Evolutionary conservation across 2,329 filamentous ascomycete species (phyloP).

Genomic region (Aspergillus amoenus): DNA sequence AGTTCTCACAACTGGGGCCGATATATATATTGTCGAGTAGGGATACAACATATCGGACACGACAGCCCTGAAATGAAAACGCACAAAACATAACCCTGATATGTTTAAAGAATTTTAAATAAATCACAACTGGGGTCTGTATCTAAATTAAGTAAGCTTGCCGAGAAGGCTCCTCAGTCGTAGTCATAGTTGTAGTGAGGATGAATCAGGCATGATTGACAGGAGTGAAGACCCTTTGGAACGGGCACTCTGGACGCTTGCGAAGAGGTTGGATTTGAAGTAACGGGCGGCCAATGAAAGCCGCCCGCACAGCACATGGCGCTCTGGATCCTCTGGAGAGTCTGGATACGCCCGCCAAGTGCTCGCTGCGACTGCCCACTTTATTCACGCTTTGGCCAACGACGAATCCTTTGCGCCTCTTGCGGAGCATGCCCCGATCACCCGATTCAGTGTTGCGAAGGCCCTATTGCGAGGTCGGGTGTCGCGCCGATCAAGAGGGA

Average conservation of each 20-base stretch:
- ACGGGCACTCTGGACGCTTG: neutral
- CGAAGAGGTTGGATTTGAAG: neutral
- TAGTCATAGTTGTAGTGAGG: too few relatives aligned
- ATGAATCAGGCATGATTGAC: neutral
- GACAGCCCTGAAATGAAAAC: too few relatives aligned
- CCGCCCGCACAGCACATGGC: neutral
- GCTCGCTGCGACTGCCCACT: neutral
- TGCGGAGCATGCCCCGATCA: neutral
- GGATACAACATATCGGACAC: too few relatives aligned
- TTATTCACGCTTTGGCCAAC: neutral
- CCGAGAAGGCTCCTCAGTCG: too few relatives aligned
- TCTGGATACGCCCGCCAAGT: neutral
- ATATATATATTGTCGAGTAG: too few relatives aligned
- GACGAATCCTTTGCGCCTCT: constrained; percentile 5
- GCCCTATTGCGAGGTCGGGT: neutral
- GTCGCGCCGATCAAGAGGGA: constrained; percentile 1
- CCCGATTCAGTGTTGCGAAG: neutral
- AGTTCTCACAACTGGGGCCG: too few relatives aligned
- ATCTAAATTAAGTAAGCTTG: too few relatives aligned
- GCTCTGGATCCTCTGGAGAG: neutral
- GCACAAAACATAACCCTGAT: too few relatives aligned
- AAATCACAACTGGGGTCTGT: too few relatives aligned
- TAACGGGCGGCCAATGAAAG: neutral
- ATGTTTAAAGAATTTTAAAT: too few relatives aligned
- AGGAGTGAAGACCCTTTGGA: neutral